phyloP scores from a whole-genome alignment of 768 basidiomycete species.

The Gloeopeniophorella convolvens region DNA sequence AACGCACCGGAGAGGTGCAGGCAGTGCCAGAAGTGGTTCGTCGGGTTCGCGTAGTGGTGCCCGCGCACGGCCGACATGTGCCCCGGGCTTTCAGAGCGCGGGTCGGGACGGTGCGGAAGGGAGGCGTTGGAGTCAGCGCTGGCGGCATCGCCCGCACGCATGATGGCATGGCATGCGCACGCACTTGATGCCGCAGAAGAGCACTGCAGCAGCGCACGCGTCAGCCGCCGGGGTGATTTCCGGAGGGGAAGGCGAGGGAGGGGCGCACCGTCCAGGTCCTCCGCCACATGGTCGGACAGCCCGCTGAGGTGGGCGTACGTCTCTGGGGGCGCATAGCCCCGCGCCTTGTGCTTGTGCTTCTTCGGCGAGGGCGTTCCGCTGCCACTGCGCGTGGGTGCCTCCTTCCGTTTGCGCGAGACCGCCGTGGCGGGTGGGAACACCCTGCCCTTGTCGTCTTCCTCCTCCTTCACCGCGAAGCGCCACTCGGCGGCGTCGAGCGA shows the following conservation, averaged over 20 bases:
- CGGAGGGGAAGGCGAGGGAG: conserved; percentile 1
- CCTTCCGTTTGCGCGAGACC: neutral
- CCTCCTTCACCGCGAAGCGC: no score
- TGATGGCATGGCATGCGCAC: conserved; percentile 53
- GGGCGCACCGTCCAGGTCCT: conserved; percentile 51
- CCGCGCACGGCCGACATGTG: conserved; percentile 59
- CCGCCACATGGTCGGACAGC: conserved; percentile 46
- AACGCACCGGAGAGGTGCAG: conserved; percentile 55
- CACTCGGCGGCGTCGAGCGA: no score
- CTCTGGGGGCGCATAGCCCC: conserved; percentile 46
- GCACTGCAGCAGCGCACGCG: conserved; percentile 35
- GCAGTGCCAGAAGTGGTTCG: conserved; percentile 80
- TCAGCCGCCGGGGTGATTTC: neutral
- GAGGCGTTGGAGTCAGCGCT: neutral
- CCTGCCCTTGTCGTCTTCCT: neutral
- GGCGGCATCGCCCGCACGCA: conserved; percentile 36
- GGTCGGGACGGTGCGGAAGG: neutral
- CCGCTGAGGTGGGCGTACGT: conserved; percentile 43
- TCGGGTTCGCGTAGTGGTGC: conserved; percentile 73
- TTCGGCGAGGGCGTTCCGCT: neutral
- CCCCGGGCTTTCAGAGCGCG: conserved; percentile 49
- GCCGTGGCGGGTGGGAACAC: neutral
- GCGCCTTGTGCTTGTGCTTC: conserved; percentile 30
- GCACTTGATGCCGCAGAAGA: conserved; percentile 86
- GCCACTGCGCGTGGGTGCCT: neutral